These are phyloP conservation scores for Coemansia sp. DNA, from an alignment of 371 early-diverging fungal species.

Conservation along the genomic window DNA sequence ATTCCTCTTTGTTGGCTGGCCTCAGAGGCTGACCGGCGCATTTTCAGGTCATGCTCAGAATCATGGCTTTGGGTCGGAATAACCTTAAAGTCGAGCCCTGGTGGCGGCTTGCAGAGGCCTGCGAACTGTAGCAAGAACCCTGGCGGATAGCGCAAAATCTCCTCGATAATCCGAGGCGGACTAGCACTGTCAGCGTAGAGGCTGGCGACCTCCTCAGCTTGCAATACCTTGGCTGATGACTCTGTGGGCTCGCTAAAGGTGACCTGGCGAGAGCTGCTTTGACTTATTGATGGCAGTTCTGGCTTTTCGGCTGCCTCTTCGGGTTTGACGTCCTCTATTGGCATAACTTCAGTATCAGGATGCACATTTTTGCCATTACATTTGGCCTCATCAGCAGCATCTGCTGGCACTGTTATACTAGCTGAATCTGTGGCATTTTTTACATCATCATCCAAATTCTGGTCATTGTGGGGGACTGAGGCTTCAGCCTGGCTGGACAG, in stretches of 20 bases:
- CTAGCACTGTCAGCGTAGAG: slow-evolving; percentile 13
- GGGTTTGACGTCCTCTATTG: neutral
- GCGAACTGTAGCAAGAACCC: slow-evolving; percentile 80
- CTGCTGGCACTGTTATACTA: neutral
- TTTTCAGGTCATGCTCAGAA: slow-evolving; percentile 53
- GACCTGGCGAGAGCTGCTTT: neutral
- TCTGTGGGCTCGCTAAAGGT: neutral
- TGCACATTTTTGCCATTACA: neutral
- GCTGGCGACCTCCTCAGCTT: slow-evolving; percentile 31
- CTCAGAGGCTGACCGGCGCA: slow-evolving; percentile 50
- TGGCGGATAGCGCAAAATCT: slow-evolving; percentile 49
- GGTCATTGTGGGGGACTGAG: too few species aligned
- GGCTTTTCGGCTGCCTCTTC: neutral
- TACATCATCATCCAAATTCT: too few species aligned
- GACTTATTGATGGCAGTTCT: neutral
- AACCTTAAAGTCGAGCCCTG: slow-evolving; percentile 55
- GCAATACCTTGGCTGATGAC: slow-evolving; percentile 47
- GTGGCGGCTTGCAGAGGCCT: slow-evolving; percentile 63
- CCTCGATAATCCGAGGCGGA: slow-evolving; percentile 22
- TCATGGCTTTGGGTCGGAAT: slow-evolving; percentile 58
- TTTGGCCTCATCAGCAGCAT: neutral
- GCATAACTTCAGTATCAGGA: neutral
- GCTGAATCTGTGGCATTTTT: neutral
- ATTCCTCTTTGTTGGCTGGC: slow-evolving; percentile 57
- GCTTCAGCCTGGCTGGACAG: too few species aligned